A percentile compares a stretch with the other conserved stretches of the same genome.
These are phyloP conservation scores for Apiotrichum sp. DNA, from an alignment of 1,284 basidiomycete genomes.

Conservation along the genomic window DNA sequence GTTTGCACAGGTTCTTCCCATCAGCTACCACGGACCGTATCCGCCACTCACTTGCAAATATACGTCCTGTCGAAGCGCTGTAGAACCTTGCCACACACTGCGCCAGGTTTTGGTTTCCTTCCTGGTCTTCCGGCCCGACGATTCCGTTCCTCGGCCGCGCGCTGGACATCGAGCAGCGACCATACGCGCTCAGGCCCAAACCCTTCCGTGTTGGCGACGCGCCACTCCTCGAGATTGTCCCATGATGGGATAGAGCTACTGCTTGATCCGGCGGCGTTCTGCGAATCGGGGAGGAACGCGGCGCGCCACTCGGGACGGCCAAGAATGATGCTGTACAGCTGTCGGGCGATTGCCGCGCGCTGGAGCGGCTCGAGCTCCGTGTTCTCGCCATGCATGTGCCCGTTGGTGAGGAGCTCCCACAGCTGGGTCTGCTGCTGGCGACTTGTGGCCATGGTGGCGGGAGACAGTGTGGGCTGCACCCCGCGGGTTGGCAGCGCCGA, in stretches of 20 bases:
- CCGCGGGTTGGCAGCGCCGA: background rate
- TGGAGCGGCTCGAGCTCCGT: constrained; percentile 14
- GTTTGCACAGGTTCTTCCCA: constrained; percentile 70
- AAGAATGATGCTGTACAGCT: constrained; percentile 31
- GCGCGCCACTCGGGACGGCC: constrained; percentile 24
- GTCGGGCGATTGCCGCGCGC: constrained; percentile 26
- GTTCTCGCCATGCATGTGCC: constrained; percentile 15
- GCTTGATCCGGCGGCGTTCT: background rate
- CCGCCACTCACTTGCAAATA: constrained; percentile 75
- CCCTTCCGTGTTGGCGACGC: constrained; percentile 8
- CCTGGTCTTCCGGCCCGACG: constrained; percentile 15
- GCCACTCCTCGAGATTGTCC: constrained; percentile 23
- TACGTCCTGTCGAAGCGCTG: constrained; percentile 64
- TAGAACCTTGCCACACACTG: constrained; percentile 37
- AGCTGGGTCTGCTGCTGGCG: constrained; percentile 8
- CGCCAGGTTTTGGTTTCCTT: constrained; percentile 20
- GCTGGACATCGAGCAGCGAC: constrained; percentile 18
- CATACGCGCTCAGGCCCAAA: constrained; percentile 16
- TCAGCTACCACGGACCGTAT: no score
- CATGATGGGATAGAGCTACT: constrained; percentile 6
- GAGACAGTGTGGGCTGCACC: background rate
- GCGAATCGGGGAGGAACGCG: constrained; percentile 15
- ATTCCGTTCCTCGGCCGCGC: constrained; percentile 16
- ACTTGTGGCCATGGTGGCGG: constrained; percentile 7
- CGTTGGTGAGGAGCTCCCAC: constrained; percentile 8